Evolutionary conservation across 768 basidiomycete species (phyloP).

Genomic region (Boletus subparvulus): DNA sequence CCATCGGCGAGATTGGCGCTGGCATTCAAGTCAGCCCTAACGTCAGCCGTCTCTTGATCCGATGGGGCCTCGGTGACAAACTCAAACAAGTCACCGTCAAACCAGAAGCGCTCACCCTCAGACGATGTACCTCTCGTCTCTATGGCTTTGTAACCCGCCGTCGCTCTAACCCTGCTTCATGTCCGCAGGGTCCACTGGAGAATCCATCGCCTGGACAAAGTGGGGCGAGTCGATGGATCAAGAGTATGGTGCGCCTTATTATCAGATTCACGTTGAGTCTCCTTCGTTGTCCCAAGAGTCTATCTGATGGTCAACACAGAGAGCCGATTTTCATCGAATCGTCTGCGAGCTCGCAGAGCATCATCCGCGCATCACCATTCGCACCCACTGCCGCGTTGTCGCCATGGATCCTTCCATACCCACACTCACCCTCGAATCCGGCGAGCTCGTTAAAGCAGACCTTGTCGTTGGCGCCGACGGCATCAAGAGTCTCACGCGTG

Average conservation of each 20-base stretch:
- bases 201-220: conserved; percentile 36
- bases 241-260: conserved; percentile 35
- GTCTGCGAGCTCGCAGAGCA: conserved; percentile 37
- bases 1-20: conserved; percentile 47
- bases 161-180: neutral
- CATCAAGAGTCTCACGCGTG: conserved; percentile 49
- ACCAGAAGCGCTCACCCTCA: conserved; percentile 40
- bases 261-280: conserved; percentile 34
- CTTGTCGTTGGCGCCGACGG: conserved; percentile 53
- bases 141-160: too few species aligned
- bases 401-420: conserved; percentile 34
- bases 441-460: conserved; percentile 43
- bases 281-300: neutral
- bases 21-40: conserved; percentile 51
- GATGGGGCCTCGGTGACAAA: conserved; percentile 49
- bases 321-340: conserved; percentile 49
- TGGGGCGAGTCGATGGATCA: conserved; percentile 36
- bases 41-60: conserved; percentile 43
- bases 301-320: conserved; percentile 15
- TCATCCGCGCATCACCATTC: conserved; percentile 35
- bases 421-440: conserved; percentile 40
- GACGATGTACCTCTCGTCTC: conserved; percentile 38
- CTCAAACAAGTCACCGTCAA: conserved; percentile 39
- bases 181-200: conserved; percentile 31
- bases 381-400: conserved; percentile 37